Evolutionary conservation across 2,329 filamentous ascomycete genomes (phyloP), one percentile per base, ranked within the genome.

Genomic region (Pyrenochaeta sp.): DNA sequence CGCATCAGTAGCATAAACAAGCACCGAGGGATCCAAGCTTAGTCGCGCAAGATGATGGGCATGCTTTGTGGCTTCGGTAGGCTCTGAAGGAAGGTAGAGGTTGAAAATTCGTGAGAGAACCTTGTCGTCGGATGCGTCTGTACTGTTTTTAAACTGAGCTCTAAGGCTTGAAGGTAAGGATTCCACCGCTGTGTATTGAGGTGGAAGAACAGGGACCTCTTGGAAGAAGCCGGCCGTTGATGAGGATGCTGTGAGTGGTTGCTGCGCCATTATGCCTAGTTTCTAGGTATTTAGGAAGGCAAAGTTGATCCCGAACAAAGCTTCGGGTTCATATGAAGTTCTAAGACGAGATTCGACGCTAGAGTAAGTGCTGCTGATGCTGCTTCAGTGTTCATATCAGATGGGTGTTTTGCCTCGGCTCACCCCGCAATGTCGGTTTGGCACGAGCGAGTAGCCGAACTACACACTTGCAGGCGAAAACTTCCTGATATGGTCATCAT

Each of bases 1-100:
- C 0, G 88, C 84, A 67, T 91, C 86, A 0, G 83, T 83, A 15
- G 88, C 51, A 39, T 69, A 57, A 4, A 31, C 50, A n/a, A 65
- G 55, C 17, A 66, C 54, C 4, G 51, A 35, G 20, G 68, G 63
- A 17, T 66, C 45, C 2, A 71, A 44, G 3, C 63, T 50, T 6
- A 66, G 10, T 1, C 66, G 64, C 15, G 67, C 58, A 14, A 69
- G 33, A n/a, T 46, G 47, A 36, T 72, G 63, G 0, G 64, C 43
- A 29, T 64, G 58, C 10, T 58, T 33, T 7, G 57, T 60, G 1
- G 67, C 60, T 5, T 37, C 30, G 2, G 32, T 37, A 4, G 54
- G 42, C 12, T 61, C 47, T 0, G 49, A 11, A 30, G 66, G 63
- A 5, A 68, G 57, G 32, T 68, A 71, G n/a, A 72, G 59, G 3